Percentiles rank a stretch among this genome's conserved stretches.
These are phyloP conservation scores for Datura wrightii DNA, from an alignment of 257 asterid species.

Conservation along the genomic window DNA sequence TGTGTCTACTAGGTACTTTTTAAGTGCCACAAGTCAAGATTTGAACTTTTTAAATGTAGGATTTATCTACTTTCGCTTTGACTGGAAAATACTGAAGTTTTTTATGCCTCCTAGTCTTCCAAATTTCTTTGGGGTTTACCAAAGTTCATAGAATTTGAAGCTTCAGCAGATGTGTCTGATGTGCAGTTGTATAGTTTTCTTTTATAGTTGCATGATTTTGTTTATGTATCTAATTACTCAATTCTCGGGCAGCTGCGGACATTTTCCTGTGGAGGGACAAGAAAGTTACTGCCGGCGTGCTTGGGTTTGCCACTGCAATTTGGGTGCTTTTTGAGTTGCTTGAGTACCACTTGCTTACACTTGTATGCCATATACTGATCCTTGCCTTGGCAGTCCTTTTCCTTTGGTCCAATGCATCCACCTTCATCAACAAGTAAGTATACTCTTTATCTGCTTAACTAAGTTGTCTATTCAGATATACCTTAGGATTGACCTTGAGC, in stretches of 20 bases:
- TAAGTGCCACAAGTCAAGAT: not conserved
- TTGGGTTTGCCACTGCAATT: constrained; percentile 79
- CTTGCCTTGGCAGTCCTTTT: constrained; percentile 70
- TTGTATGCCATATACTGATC: constrained; percentile 83
- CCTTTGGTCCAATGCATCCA: constrained; percentile 85
- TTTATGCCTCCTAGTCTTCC: not conserved
- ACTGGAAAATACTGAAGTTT: not conserved
- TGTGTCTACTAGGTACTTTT: not conserved
- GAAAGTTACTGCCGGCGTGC: constrained; percentile 75
- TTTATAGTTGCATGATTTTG: not conserved
- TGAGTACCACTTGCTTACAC: constrained; percentile 81
- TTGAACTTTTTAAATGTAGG: not conserved
- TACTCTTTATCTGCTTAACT: not conserved
- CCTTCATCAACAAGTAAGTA: constrained; percentile 77
- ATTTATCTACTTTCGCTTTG: not conserved
- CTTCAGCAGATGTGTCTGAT: not conserved
- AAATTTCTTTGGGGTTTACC: not conserved
- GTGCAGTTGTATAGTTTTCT: not conserved
- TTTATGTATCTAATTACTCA: not conserved
- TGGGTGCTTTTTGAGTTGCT: constrained; percentile 95
- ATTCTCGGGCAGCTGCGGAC: constrained; percentile 73
- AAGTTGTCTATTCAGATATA: not conserved
- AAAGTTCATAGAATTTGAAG: not conserved
- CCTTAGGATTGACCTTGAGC: constrained; percentile 18
- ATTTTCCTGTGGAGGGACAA: constrained; percentile 93